phyloP scores from a whole-genome alignment of 2,329 filamentous ascomycete species.

The Cryphonectria parasitica region DNA sequence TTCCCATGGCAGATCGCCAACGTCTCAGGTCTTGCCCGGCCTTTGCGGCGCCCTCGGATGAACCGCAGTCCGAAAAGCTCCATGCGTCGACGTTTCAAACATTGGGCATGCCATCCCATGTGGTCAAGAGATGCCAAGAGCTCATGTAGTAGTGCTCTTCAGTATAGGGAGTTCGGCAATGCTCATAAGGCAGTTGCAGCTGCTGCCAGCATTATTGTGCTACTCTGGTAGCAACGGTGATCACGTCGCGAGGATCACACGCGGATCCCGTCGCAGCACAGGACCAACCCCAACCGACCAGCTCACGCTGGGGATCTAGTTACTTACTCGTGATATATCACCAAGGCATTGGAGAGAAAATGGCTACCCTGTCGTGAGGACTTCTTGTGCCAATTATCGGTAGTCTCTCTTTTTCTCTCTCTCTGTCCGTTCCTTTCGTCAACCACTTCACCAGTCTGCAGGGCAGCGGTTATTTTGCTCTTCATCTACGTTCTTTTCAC shows the following conservation, averaged over 20 bases:
- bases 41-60: not conserved
- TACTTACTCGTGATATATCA: not conserved
- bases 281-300: not conserved
- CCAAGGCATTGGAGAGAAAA: not conserved
- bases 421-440: slow-evolving; percentile 15
- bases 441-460: slow-evolving; percentile 19
- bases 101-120: not conserved
- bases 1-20: not conserved
- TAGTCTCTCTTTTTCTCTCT: slow-evolving; percentile 14
- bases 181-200: not conserved
- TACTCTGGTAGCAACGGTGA: not conserved
- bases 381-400: not conserved
- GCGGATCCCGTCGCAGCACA: slow-evolving; percentile 12
- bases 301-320: not conserved
- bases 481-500: not conserved
- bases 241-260: slow-evolving; percentile 15
- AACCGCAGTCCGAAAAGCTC: not conserved
- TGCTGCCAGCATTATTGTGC: not conserved
- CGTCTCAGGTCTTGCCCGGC: not conserved
- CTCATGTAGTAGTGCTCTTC: not conserved
- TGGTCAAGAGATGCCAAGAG: not conserved
- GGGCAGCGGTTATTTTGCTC: slow-evolving; percentile 21
- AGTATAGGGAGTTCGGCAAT: not conserved
- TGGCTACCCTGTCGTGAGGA: not conserved
- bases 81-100: slow-evolving; percentile 14